These are phyloP conservation scores for Eimeria necatrix DNA, from an alignment of 169 alveolate genomes.

Conservation along the genomic window DNA sequence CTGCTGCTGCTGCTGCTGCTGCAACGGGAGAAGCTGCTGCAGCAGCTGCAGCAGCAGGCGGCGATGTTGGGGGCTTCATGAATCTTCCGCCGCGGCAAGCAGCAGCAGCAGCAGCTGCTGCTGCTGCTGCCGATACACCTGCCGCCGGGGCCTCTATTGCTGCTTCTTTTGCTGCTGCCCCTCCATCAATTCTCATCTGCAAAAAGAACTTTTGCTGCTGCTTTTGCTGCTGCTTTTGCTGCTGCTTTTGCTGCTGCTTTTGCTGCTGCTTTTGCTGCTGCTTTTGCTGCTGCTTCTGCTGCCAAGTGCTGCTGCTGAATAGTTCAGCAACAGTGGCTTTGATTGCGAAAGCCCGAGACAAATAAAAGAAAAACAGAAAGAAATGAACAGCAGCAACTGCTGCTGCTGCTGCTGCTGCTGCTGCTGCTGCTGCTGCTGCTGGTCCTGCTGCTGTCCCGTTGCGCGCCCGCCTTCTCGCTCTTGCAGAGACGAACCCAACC, in stretches of 20 bases:
- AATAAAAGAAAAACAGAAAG: no score
- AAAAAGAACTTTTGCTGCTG: not conserved
- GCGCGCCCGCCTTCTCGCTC: no score
- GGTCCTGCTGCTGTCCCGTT: not conserved
- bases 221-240: not conserved
- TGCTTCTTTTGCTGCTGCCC: not conserved
- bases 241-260: not conserved
- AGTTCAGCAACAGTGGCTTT: no score
- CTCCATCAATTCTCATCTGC: not conserved
- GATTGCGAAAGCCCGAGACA: no score
- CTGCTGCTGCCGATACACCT: constrained; percentile 10
- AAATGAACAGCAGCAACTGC: not conserved
- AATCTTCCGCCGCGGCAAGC: not conserved
- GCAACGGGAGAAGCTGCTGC: not conserved
- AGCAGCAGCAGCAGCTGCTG: not conserved
- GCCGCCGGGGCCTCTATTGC: not conserved
- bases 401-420: constrained; percentile 11
- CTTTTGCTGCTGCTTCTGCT: not conserved
- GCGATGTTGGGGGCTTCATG: not conserved
- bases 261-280: constrained; percentile 20
- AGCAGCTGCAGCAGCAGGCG: not conserved
- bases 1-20: constrained; percentile 18
- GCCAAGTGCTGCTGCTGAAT: not conserved
- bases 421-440: constrained; percentile 8
- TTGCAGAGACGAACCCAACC: no score